Evolutionary conservation across 768 basidiomycete genomes (phyloP), one percentile per base, ranked within the genome.

Genomic region (Collybiopsis confluens): DNA sequence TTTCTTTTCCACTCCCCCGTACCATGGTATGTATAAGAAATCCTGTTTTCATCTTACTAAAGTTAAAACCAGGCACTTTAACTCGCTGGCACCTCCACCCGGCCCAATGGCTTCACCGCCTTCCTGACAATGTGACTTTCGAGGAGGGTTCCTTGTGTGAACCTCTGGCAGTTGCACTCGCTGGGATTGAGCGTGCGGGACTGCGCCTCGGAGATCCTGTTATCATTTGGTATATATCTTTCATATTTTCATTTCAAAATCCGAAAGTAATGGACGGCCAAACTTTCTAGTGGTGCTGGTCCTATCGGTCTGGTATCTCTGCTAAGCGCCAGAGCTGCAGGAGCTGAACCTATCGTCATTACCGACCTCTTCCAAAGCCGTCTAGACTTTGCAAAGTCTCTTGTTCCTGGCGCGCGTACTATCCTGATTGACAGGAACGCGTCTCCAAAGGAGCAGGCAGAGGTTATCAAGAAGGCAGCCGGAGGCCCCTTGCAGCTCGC

Each of bases 1-100:
- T 30, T 86, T 86, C 68, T 84, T 86, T 64, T 86, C 85, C 10
- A 86, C 85, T 1, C 85, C 85, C 20, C 85, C 85, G 4, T 85
- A 73, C 68, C 83, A 85, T 56, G 83, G 83, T 81, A 55, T 50
- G 18, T 16, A 33, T 18, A 11, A 6, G 15, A 43, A 40, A 0
- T 18, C 41, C 35, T n/a, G 15, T 28, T 37, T 35, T 11, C 10
- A 44, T 61, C 8, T 57, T 40, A 38, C 27, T 42, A 28, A 18
- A 26, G 27, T 40, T 35, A 53, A 16, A 44, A 6, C 21, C 54
- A 85, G 83, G 83, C 43, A 85, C 83, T 40, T 64, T 85, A 42
- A 82, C 81, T 15, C 74, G 83, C 53, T 85, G 80, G 79, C 83
- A 85, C 60, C 66, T 85, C 27, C 83, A 85, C 56, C 83, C 83